Percentiles rank a stretch among this genome's conserved stretches.
phyloP scores from a whole-genome alignment of 2,329 filamentous ascomycete genomes.

The Alternaria atra region DNA sequence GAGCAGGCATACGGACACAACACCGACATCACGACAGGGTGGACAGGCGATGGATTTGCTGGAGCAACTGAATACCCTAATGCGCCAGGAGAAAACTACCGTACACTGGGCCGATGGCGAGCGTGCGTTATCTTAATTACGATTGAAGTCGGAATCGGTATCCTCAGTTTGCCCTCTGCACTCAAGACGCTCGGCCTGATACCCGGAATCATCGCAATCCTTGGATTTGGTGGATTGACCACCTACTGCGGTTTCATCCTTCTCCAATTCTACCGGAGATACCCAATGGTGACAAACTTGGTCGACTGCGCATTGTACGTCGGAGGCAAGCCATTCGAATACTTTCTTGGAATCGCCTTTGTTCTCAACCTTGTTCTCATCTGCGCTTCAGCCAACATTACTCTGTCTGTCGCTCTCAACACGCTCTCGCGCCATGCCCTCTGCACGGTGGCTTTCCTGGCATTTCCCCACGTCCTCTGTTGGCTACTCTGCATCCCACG shows the following conservation, averaged over 20 bases:
- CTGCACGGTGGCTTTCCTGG: slow-evolving; percentile 71
- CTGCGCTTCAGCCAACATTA: slow-evolving; percentile 41
- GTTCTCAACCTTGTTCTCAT: slow-evolving; percentile 41
- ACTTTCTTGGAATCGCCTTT: slow-evolving; percentile 36
- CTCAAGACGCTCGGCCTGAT: slow-evolving; percentile 41
- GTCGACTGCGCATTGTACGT: slow-evolving; percentile 42
- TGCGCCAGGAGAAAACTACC: slow-evolving; percentile 32
- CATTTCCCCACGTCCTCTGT: slow-evolving; percentile 68
- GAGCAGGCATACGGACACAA: slow-evolving; percentile 36
- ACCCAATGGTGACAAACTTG: slow-evolving; percentile 41
- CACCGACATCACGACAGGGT: slow-evolving; percentile 35
- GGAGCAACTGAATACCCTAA: slow-evolving; percentile 35
- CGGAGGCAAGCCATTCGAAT: slow-evolving; percentile 38
- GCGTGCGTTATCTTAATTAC: slow-evolving; percentile 43
- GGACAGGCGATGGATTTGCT: slow-evolving; percentile 34
- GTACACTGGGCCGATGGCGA: slow-evolving; percentile 39
- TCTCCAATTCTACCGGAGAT: slow-evolving; percentile 36
- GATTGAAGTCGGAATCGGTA: slow-evolving; percentile 43
- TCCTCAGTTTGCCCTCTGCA: slow-evolving; percentile 39
- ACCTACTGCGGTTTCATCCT: slow-evolving; percentile 42
- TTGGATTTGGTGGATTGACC: slow-evolving; percentile 37
- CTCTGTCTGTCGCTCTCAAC: slow-evolving; percentile 68
- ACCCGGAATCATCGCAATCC: slow-evolving; percentile 43
- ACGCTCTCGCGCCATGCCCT: slow-evolving; percentile 68
- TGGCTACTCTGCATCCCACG: slow-evolving; percentile 68